Evolutionary conservation across 2,329 filamentous ascomycete genomes (phyloP), one percentile per base, ranked within the genome.

Genomic region (Neofusicoccum kwambonambiense): DNA sequence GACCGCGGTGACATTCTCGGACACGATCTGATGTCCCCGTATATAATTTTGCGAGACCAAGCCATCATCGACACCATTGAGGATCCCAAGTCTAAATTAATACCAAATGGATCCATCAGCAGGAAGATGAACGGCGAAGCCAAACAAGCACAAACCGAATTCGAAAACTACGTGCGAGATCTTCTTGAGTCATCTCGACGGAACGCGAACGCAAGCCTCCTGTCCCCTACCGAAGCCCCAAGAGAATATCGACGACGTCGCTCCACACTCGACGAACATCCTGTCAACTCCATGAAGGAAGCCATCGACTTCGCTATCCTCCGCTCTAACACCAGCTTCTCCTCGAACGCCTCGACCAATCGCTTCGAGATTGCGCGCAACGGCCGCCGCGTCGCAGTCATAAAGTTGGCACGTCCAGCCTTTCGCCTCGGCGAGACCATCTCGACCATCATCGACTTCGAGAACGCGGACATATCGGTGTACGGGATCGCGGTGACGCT

Each of bases 311-410:
- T 96, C 67, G 91, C 95, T 12, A 97, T 98, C 66, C 83, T 97
- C 62, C 89, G 92, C 67, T 79, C 75, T 72, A 68, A 93, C 49
- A 47, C 51, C 19, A 62, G 49, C 49, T 47, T 35, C 42, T 84
- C 87, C 50, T 85, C 87, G n/a, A 88, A 89, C 41, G 89, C 92
- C 70, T 93, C 91, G 73, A 87, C 90, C n/a, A 97, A 97, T 72
- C 89, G 93, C 44, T 99, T 98, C 75, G 93, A 97, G 74, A 98
- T 99, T 74, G 90, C 94, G 12, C 90, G 94, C 13, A 93, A 93
- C 72, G 93, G 93, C n/a, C 89, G 89, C 64, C 89, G 89, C n/a
- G 93, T 99, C 12, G 94, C 91, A 2, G 92, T 96, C 5, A 87
- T 99, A 64, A 93, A 93, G 78, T 85, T 99, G 37, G 90, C 93